phyloP scores from a whole-genome alignment of 148 eudicot genomes.

The Cornus controversa region DNA sequence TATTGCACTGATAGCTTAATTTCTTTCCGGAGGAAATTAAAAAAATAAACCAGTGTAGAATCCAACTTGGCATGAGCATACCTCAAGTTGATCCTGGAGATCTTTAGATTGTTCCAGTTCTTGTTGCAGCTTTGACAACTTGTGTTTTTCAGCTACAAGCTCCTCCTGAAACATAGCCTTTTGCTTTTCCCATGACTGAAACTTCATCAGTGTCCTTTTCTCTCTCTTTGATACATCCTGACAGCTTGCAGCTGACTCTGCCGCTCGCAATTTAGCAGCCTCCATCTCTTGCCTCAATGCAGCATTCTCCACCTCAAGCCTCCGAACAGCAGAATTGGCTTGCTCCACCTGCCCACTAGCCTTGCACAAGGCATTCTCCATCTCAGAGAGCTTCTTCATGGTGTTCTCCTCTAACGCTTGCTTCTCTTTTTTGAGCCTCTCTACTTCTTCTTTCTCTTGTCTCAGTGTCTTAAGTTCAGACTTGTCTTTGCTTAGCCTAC shows the following conservation, averaged over 20 bases:
- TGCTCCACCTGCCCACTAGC: constrained; percentile 82
- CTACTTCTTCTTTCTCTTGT: constrained; percentile 90
- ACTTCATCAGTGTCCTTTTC: constrained; percentile 61
- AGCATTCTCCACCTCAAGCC: constrained; percentile 75
- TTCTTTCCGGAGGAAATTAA: background rate
- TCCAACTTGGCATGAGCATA: constrained; percentile 30
- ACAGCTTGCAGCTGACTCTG: constrained; percentile 74
- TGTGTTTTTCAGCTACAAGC: constrained; percentile 58
- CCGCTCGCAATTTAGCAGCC: constrained; percentile 67
- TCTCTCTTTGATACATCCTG: constrained; percentile 73
- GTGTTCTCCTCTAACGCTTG: constrained; percentile 73
- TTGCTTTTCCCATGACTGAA: constrained; percentile 83
- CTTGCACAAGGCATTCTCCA: constrained; percentile 81
- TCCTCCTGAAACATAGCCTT: constrained; percentile 72
- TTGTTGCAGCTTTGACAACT: constrained; percentile 52
- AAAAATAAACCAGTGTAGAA: background rate
- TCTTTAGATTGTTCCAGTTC: constrained; percentile 57
- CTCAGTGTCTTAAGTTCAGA: constrained; percentile 70
- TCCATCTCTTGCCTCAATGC: constrained; percentile 69
- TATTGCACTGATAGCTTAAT: background rate
- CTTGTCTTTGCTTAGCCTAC: constrained; percentile 70
- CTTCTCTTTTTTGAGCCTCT: constrained; percentile 75
- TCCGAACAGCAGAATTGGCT: constrained; percentile 64
- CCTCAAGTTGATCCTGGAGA: constrained; percentile 61
- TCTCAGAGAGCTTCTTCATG: constrained; percentile 82